These are phyloP conservation scores for Alternaria consortialis DNA, from an alignment of 2,329 filamentous ascomycete genomes.

Conservation along the genomic window DNA sequence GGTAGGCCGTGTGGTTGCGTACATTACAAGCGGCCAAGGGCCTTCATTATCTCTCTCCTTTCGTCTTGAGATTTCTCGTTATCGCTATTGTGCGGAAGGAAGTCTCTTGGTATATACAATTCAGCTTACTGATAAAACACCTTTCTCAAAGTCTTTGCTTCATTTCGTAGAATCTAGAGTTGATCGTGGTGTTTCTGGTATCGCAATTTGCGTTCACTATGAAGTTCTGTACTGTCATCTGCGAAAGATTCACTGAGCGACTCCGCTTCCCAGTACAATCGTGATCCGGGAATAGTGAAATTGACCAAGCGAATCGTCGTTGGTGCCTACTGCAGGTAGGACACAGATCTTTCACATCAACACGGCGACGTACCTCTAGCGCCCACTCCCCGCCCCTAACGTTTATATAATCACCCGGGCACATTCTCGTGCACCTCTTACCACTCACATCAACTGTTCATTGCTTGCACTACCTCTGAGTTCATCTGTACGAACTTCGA, in stretches of 20 bases:
- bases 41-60: neutral
- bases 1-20: no score
- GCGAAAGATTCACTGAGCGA: no score
- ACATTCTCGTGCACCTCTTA: neutral
- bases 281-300: neutral
- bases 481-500: neutral
- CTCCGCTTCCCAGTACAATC: no score
- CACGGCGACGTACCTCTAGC: neutral
- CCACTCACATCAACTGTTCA: neutral
- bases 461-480: neutral
- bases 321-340: neutral
- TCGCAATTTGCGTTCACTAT: neutral
- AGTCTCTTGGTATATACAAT: neutral
- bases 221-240: no score
- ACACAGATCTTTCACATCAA: neutral
- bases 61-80: neutral
- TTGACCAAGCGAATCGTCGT: no score
- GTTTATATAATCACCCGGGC: neutral
- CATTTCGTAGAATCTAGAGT: neutral
- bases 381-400: neutral
- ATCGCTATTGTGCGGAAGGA: neutral
- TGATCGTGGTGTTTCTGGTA: neutral
- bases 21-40: no score
- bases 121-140: neutral
- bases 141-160: no score